phyloP scores from a whole-genome alignment of 1,284 basidiomycete genomes.

The Fomitopsis palustris region DNA sequence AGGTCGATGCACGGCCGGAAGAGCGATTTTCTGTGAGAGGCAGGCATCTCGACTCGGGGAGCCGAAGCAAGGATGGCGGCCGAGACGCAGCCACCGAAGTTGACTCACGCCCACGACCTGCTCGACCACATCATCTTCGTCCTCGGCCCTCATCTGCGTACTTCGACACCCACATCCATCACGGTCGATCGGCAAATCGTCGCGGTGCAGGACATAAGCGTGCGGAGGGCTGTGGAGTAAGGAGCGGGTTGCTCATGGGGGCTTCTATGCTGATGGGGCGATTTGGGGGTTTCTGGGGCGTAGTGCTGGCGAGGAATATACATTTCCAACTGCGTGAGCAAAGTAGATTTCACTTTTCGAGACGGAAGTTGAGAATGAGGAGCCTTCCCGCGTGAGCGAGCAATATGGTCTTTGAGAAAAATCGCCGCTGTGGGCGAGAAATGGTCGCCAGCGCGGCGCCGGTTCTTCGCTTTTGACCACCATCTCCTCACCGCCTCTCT shows the following conservation, averaged over 20 bases:
- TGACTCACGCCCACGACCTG: not conserved
- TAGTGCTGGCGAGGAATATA: slow-evolving; percentile 1
- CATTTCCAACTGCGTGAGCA: not conserved
- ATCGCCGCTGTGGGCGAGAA: not conserved
- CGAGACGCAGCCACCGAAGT: not conserved
- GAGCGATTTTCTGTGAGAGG: slow-evolving; percentile 15
- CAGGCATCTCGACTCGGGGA: not conserved
- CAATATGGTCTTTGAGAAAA: not conserved
- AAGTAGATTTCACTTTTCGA: not conserved
- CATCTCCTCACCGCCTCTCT: slow-evolving; percentile 1
- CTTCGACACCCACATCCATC: not conserved
- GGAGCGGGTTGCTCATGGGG: not conserved
- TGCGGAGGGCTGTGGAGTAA: not conserved
- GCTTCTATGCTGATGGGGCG: slow-evolving; percentile 1
- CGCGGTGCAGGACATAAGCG: not conserved
- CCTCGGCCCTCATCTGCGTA: not conserved
- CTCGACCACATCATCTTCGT: not conserved
- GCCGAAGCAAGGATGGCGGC: not conserved
- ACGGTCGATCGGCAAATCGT: not conserved
- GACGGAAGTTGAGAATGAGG: not conserved
- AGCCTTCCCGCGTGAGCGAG: not conserved
- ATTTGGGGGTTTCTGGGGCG: not conserved
- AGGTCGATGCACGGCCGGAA: slow-evolving; percentile 98
- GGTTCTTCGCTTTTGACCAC: slow-evolving; percentile 1
- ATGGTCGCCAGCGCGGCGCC: slow-evolving; percentile 1